Percentiles rank a stretch among this genome's conserved stretches.
Evolutionary conservation across 1,139 yeast genomes (phyloP).

Genomic region (Pichia sp.): DNA sequence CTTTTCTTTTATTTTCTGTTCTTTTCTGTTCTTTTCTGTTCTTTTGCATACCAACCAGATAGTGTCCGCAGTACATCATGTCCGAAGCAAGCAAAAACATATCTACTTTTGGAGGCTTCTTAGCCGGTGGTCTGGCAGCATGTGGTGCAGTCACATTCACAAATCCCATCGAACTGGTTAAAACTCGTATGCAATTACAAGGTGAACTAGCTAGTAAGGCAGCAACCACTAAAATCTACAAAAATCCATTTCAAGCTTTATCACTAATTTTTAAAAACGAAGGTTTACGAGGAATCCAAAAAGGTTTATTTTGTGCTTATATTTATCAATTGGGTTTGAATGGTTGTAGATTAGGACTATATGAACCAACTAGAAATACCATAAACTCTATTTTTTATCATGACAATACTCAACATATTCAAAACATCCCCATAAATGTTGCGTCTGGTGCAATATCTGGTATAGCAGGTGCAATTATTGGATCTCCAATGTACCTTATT

Average conservation of each 20-base stretch:
- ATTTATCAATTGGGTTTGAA: slow-evolving; percentile 83
- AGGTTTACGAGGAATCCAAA: slow-evolving; percentile 82
- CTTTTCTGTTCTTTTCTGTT: too few relatives aligned
- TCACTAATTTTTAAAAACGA: slow-evolving; percentile 69
- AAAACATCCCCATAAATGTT: slow-evolving; percentile 62
- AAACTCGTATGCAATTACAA: slow-evolving; percentile 93
- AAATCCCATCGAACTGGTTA: slow-evolving; percentile 89
- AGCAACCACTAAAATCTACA: slow-evolving; percentile 52
- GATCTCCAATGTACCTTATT: slow-evolving; percentile 86
- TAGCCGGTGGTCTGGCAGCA: slow-evolving; percentile 94
- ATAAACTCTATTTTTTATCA: slow-evolving; percentile 56
- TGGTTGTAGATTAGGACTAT: slow-evolving; percentile 89
- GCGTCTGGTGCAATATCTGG: slow-evolving; percentile 81
- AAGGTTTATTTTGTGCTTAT: slow-evolving; percentile 80
- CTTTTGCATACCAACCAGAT: too few relatives aligned
- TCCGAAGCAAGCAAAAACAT: slow-evolving; percentile 39
- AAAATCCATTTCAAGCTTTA: slow-evolving; percentile 82
- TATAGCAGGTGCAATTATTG: slow-evolving; percentile 78
- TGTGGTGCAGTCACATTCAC: slow-evolving; percentile 97
- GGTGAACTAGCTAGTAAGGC: slow-evolving; percentile 63
- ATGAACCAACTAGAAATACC: slow-evolving; percentile 73
- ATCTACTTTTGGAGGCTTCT: slow-evolving; percentile 70
- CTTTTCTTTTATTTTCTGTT: too few relatives aligned
- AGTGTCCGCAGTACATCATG: neutral
- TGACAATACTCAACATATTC: slow-evolving; percentile 44